Conservation (phyloP, 805 yeast species). For the Wickerhamiella parazyma region DNA sequence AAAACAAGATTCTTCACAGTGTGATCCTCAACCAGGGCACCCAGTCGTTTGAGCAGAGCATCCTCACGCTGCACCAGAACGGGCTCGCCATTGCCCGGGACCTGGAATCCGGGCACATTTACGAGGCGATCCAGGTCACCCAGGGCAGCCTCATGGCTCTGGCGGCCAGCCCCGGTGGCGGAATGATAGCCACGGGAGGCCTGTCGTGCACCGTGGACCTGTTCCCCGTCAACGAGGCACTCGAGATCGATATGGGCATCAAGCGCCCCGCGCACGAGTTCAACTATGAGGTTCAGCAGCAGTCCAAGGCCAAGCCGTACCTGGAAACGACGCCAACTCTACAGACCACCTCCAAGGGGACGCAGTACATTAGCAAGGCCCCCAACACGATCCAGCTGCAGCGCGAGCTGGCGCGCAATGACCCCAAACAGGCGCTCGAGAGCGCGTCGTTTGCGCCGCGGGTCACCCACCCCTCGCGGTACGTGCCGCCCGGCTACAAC, state of each 20-base stretch:
- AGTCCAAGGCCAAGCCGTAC: background rate
- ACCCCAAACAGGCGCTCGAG: background rate
- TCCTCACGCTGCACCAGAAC: constrained; percentile 12
- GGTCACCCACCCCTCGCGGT: background rate
- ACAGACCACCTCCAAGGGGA: background rate
- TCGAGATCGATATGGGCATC: constrained; percentile 2
- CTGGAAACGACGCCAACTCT: background rate
- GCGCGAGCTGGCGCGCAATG: background rate
- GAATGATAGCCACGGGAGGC: constrained; percentile 16
- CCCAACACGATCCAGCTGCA: constrained; percentile 3
- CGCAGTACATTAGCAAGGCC: background rate
- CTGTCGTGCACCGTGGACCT: constrained; percentile 18
- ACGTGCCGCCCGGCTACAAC: background rate
- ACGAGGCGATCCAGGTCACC: constrained; percentile 14
- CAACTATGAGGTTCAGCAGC: background rate
- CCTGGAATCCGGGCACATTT: constrained; percentile 11
- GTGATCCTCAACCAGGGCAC: background rate
- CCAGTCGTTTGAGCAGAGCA: background rate
- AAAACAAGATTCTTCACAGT: background rate
- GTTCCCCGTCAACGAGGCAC: constrained; percentile 12
- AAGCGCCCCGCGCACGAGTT: background rate
- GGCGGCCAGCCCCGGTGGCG: constrained; percentile 11
- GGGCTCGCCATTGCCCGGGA: constrained; percentile 16
- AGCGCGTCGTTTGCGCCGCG: background rate
- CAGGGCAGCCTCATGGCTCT: constrained; percentile 13